Evolutionary conservation across 2,329 filamentous ascomycete genomes (phyloP).

Genomic region (Fusarium dlaminii): DNA sequence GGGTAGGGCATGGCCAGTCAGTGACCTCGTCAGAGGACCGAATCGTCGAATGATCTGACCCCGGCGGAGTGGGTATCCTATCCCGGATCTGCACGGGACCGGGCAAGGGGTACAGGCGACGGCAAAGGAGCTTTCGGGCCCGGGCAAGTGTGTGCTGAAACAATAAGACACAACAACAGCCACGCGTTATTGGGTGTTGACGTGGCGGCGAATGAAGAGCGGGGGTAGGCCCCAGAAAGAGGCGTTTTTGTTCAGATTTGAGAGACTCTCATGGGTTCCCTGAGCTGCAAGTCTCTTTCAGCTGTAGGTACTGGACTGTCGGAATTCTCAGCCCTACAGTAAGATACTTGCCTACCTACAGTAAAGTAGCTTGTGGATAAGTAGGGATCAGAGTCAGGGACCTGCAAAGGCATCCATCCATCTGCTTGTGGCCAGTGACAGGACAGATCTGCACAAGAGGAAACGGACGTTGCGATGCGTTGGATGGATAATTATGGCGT

Average conservation of each 20-base stretch:
- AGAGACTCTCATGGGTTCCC: conserved; percentile 11
- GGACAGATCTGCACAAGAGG: conserved; percentile 4
- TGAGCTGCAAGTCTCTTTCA: conserved; percentile 26
- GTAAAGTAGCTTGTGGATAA: conserved; percentile 6
- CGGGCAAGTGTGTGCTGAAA: conserved; percentile 3
- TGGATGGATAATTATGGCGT: not conserved
- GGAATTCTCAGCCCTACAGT: not conserved
- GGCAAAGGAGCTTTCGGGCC: conserved; percentile 2
- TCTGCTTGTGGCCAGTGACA: conserved; percentile 14
- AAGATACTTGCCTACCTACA: not conserved
- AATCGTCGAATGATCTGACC: conserved; percentile 1
- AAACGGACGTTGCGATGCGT: not conserved
- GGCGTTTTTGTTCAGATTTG: conserved; percentile 6
- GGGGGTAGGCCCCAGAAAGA: not conserved
- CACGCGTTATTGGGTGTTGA: not conserved
- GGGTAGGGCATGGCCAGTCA: conserved; percentile 35
- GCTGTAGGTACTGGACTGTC: not conserved
- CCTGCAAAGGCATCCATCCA: not conserved
- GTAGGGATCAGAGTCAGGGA: conserved; percentile 11
- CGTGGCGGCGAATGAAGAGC: conserved; percentile 7
- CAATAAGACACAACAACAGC: conserved; percentile 2
- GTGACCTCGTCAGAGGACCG: not conserved
- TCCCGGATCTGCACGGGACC: conserved; percentile 1
- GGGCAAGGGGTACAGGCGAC: not conserved
- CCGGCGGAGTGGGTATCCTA: conserved; percentile 22